Conservation (phyloP, 768 basidiomycete genomes). For the Gautieria morchelliformis region DNA sequence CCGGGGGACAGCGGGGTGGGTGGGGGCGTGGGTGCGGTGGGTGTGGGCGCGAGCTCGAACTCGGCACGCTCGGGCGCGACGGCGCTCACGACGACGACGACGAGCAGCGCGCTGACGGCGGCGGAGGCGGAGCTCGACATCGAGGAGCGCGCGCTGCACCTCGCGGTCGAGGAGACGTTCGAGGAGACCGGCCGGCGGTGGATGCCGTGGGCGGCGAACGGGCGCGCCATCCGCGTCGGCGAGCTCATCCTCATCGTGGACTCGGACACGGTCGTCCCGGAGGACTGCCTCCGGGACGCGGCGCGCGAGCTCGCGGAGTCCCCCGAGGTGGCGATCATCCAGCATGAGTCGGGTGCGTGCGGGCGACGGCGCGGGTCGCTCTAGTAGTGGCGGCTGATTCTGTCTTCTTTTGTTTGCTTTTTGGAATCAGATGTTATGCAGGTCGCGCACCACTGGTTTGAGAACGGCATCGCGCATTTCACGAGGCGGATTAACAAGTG, state of each 20-base stretch:
- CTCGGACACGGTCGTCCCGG: constrained; percentile 71
- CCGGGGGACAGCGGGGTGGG: background rate
- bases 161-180: constrained; percentile 68
- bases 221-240: constrained; percentile 63
- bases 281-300: constrained; percentile 87
- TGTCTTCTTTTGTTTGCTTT: background rate
- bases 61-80: background rate
- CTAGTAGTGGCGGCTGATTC: constrained; percentile 2
- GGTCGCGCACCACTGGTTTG: constrained; percentile 82
- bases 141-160: constrained; percentile 62
- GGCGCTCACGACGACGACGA: background rate
- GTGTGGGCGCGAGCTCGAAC: background rate
- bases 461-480: constrained; percentile 84
- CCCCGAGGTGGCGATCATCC: constrained; percentile 80
- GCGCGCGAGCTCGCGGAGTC: constrained; percentile 76
- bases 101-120: constrained; percentile 17
- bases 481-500: constrained; percentile 79
- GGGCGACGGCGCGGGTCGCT: constrained; percentile 16
- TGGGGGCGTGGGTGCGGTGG: background rate
- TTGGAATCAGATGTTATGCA: constrained; percentile 67
- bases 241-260: constrained; percentile 77
- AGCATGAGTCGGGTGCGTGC: constrained; percentile 67
- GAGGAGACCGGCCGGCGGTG: constrained; percentile 47
- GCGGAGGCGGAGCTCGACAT: constrained; percentile 35
- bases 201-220: constrained; percentile 73